phyloP scores from a whole-genome alignment of 805 yeast genomes.

The Naumovozyma baii region DNA sequence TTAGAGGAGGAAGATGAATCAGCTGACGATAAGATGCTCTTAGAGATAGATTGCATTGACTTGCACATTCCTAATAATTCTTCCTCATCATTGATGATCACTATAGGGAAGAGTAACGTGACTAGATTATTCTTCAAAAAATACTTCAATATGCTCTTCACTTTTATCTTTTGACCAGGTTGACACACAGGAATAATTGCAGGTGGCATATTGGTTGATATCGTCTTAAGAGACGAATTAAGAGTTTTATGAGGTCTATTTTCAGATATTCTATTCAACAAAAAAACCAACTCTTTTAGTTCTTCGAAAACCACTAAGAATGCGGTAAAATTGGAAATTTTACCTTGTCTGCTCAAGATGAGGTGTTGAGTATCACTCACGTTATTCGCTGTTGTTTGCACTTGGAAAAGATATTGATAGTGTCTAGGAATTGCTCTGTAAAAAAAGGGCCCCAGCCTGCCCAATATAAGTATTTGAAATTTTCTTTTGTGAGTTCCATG shows the following conservation, averaged over 20 bases:
- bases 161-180: slow-evolving; percentile 21
- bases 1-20: not conserved
- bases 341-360: no score
- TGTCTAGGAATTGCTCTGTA: slow-evolving; percentile 19
- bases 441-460: slow-evolving; percentile 20
- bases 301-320: slow-evolving; percentile 20
- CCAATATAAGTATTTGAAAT: slow-evolving; percentile 20
- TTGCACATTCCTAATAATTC: slow-evolving; percentile 17
- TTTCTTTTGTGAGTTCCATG: not conserved
- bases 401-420: slow-evolving; percentile 16
- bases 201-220: no score
- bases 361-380: no score
- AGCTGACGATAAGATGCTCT: not conserved
- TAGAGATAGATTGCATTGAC: not conserved
- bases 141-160: slow-evolving; percentile 17
- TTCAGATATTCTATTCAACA: slow-evolving; percentile 18
- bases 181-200: slow-evolving; percentile 24
- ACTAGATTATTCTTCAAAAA: slow-evolving; percentile 14
- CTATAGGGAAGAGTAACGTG: slow-evolving; percentile 19
- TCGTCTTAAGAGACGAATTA: no score
- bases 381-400: slow-evolving; percentile 15
- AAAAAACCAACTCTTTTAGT: slow-evolving; percentile 16
- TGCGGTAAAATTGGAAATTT: slow-evolving; percentile 13
- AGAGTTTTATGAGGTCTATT: slow-evolving; percentile 10
- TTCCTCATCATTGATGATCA: slow-evolving; percentile 15